These are phyloP conservation scores for Tolypocladium album DNA, from an alignment of 2,329 filamentous ascomycete species.

Conservation along the genomic window DNA sequence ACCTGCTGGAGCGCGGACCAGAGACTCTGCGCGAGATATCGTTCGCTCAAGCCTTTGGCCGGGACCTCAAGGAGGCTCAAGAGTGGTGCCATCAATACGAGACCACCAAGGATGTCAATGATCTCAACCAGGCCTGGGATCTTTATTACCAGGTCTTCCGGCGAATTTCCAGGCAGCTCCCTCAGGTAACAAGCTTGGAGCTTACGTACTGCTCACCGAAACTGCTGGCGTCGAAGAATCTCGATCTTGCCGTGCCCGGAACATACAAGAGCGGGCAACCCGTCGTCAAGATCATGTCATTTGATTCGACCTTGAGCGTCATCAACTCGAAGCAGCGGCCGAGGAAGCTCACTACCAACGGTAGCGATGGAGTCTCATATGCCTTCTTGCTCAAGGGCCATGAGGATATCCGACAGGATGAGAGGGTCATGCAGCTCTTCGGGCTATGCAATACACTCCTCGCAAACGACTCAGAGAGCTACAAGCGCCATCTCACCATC, in stretches of 20 bases:
- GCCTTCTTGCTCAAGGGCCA: slow-evolving; percentile 95
- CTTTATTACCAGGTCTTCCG: slow-evolving; percentile 98
- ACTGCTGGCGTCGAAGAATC: slow-evolving; percentile 70
- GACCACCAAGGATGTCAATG: slow-evolving; percentile 77
- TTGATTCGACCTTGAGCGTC: slow-evolving; percentile 81
- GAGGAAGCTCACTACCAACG: slow-evolving; percentile 75
- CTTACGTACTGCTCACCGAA: slow-evolving; percentile 95
- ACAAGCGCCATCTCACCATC: slow-evolving; percentile 94
- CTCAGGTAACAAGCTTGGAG: slow-evolving; percentile 85
- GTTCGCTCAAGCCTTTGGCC: slow-evolving; percentile 93
- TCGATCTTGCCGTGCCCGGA: slow-evolving; percentile 91
- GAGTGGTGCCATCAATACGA: slow-evolving; percentile 95
- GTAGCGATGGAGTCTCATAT: slow-evolving; percentile 80
- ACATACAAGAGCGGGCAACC: slow-evolving; percentile 74
- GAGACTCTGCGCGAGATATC: slow-evolving; percentile 94
- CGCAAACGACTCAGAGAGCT: slow-evolving; percentile 86
- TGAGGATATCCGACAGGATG: slow-evolving; percentile 97
- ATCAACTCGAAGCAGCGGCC: slow-evolving; percentile 97
- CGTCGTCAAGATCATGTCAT: slow-evolving; percentile 76
- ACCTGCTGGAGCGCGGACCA: slow-evolving; percentile 79
- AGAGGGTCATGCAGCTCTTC: slow-evolving; percentile 98
- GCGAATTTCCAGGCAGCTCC: slow-evolving; percentile 85
- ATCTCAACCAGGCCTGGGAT: slow-evolving; percentile 98
- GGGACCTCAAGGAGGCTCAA: slow-evolving; percentile 86
- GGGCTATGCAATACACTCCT: slow-evolving; percentile 94